Evolutionary conservation across 768 basidiomycete species (phyloP).

Genomic region (Phanerochaete sordida): DNA sequence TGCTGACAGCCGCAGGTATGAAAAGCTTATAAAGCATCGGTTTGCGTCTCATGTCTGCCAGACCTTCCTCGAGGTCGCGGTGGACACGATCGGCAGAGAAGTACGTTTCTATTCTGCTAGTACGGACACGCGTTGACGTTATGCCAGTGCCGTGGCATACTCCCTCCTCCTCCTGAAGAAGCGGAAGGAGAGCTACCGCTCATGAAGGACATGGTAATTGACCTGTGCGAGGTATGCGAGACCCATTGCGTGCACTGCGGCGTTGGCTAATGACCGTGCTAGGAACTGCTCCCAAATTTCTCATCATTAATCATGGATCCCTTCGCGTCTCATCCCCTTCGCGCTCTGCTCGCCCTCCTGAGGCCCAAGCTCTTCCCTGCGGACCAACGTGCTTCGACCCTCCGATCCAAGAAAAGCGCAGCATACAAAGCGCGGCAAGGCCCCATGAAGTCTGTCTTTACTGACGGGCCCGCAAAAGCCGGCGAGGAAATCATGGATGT

Average conservation of each 20-base stretch:
- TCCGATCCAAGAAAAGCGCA: slow-evolving; percentile 84
- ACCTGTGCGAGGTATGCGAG: slow-evolving; percentile 53
- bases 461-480: slow-evolving; percentile 29
- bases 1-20: slow-evolving; percentile 42
- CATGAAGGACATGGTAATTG: slow-evolving; percentile 58
- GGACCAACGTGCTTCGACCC: slow-evolving; percentile 34
- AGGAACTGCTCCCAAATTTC: slow-evolving; percentile 73
- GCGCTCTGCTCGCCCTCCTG: slow-evolving; percentile 76
- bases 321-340: slow-evolving; percentile 88
- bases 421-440: slow-evolving; percentile 82
- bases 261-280: no score
- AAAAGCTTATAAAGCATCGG: slow-evolving; percentile 65
- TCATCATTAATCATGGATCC: slow-evolving; percentile 72
- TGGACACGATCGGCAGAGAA: slow-evolving; percentile 66
- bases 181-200: slow-evolving; percentile 63
- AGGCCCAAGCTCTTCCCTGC: slow-evolving; percentile 51
- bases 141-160: slow-evolving; percentile 49
- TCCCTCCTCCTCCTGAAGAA: slow-evolving; percentile 44
- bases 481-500: slow-evolving; percentile 27
- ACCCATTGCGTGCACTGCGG: background rate
- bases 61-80: slow-evolving; percentile 71
- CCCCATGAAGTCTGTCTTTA: slow-evolving; percentile 76
- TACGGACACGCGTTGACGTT: background rate
- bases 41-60: slow-evolving; percentile 97
- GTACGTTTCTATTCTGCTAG: slow-evolving; percentile 30